phyloP scores from a whole-genome alignment of 176 grass and related monocot species.

The Cymbopogon citratus region DNA sequence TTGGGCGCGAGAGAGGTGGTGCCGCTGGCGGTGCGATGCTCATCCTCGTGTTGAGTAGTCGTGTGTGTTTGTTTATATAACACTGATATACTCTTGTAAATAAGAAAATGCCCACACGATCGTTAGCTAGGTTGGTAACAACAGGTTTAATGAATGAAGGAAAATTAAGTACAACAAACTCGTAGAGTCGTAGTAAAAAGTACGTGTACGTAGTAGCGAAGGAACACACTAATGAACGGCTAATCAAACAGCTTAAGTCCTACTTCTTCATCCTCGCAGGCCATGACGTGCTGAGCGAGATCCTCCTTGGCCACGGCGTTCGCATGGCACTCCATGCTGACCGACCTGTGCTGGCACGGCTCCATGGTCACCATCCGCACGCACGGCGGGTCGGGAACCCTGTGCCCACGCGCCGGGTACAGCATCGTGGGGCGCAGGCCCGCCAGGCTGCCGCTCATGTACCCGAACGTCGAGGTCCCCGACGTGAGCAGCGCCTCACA shows the following conservation, averaged over 20 bases:
- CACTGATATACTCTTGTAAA: too few relatives aligned
- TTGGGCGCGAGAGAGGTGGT: too few relatives aligned
- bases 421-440: conserved; percentile 35
- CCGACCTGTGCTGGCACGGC: conserved; percentile 33
- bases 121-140: too few relatives aligned
- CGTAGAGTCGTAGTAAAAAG: too few relatives aligned
- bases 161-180: too few relatives aligned
- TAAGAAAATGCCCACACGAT: too few relatives aligned
- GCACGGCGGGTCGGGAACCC: neutral
- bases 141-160: too few relatives aligned
- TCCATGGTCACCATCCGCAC: conserved; percentile 15
- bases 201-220: too few relatives aligned
- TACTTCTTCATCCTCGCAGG: conserved; percentile 23
- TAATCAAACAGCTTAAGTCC: conserved; percentile 40
- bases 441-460: conserved; percentile 42
- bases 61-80: too few relatives aligned
- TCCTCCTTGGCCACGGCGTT: conserved; percentile 4
- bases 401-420: neutral
- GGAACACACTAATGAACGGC: too few relatives aligned
- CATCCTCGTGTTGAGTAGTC: too few relatives aligned
- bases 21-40: too few relatives aligned
- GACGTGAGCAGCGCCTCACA: conserved; percentile 42
- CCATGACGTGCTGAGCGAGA: conserved; percentile 33
- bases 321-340: conserved; percentile 20
- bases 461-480: conserved; percentile 52